Evolutionary conservation across 106 monocot genomes (phyloP).

Genomic region (Allium sativum): DNA sequence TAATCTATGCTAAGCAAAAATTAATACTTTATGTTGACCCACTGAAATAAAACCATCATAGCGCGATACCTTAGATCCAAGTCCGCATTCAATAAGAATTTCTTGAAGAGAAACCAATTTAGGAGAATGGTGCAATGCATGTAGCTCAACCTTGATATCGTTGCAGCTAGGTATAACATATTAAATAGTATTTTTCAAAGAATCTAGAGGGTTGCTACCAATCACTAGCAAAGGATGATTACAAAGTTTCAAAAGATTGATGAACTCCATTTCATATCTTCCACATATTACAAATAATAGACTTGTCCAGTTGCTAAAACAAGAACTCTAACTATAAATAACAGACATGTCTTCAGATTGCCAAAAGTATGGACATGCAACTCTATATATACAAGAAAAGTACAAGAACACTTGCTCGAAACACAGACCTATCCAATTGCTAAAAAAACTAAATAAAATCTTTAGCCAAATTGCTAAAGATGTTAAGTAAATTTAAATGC

Average conservation of each 20-base stretch:
- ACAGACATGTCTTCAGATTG: no score
- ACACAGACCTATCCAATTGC: no score
- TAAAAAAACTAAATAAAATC: no score
- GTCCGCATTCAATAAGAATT: constrained; percentile 91
- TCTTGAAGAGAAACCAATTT: constrained; percentile 92
- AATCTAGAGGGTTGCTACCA: constrained; percentile 55
- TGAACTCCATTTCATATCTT: no score
- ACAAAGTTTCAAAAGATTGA: constrained; percentile 84
- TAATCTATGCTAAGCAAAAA: constrained; percentile 93
- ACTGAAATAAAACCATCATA: constrained; percentile 23
- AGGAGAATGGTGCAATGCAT: constrained; percentile 77
- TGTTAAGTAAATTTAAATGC: no score
- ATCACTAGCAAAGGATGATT: constrained; percentile 97
- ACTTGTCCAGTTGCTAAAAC: no score
- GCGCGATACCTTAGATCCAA: constrained; percentile 53
- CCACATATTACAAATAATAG: no score
- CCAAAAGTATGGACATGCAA: no score
- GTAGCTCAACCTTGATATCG: constrained; percentile 53
- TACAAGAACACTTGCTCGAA: no score
- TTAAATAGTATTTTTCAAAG: constrained; percentile 27
- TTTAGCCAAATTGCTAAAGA: no score
- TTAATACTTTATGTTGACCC: constrained; percentile 84
- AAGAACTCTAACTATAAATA: no score
- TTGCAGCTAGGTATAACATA: constrained; percentile 38
- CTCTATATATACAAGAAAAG: no score